Conservation (phyloP, 495 filamentous ascomycete species). For the Annulohypoxylon nitens region DNA sequence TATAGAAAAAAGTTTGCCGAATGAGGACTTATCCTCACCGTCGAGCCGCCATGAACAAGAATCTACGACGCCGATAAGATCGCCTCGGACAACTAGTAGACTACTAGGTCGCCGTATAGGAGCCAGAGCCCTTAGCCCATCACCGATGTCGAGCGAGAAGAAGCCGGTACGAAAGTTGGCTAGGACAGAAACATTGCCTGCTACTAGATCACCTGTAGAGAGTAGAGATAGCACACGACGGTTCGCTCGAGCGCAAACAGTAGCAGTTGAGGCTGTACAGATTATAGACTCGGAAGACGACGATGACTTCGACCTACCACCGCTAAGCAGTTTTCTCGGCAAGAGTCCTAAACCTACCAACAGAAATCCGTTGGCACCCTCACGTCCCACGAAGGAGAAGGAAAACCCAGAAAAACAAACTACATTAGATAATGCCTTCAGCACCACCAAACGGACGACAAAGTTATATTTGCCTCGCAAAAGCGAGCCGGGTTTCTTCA, state of each 20-base stretch:
- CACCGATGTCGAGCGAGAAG: constrained; percentile 37
- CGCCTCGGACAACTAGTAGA: constrained; percentile 1
- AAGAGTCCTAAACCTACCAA: constrained; percentile 19
- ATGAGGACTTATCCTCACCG: constrained; percentile 5
- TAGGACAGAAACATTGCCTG: constrained; percentile 43
- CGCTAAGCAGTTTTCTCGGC: constrained; percentile 36
- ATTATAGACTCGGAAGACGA: constrained; percentile 52
- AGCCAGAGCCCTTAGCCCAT: constrained; percentile 30
- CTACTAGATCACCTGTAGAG: constrained; percentile 22
- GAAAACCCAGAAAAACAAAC: constrained; percentile 20
- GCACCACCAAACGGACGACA: constrained; percentile 36
- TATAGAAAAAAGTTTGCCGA: not conserved
- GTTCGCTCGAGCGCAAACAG: constrained; percentile 62
- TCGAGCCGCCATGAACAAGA: constrained; percentile 28
- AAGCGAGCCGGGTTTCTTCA: constrained; percentile 51
- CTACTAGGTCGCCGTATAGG: not conserved
- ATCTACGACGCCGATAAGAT: constrained; percentile 28
- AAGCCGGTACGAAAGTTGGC: constrained; percentile 43
- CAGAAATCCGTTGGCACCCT: not conserved
- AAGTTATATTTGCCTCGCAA: constrained; percentile 49
- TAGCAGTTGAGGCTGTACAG: constrained; percentile 56
- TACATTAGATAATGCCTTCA: constrained; percentile 29
- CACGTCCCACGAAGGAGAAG: not conserved
- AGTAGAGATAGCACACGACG: constrained; percentile 15
- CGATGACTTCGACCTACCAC: constrained; percentile 39